phyloP scores from a whole-genome alignment of 176 grass and related monocot genomes.

The Zoysia japonica region DNA sequence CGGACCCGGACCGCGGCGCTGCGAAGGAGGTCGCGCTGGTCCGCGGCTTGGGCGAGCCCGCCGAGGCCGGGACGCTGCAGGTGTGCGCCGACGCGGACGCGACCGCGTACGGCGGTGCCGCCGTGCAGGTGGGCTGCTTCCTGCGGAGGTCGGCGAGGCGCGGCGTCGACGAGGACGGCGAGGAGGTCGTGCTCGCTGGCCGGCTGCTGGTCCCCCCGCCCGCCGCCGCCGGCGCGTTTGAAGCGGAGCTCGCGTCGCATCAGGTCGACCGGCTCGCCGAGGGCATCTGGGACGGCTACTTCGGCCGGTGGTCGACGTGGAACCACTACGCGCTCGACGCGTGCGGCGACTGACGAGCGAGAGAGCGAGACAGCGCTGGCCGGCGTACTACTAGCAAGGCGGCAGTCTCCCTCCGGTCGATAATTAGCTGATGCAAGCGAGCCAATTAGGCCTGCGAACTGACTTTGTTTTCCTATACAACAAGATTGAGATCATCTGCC shows the following conservation, averaged over 20 bases:
- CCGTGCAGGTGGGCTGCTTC: conserved; percentile 48
- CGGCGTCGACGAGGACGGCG: conserved; percentile 38
- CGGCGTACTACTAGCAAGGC: not conserved
- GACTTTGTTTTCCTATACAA: too few relatives aligned
- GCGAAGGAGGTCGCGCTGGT: conserved; percentile 48
- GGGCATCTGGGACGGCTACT: conserved; percentile 59
- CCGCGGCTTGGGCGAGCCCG: not conserved
- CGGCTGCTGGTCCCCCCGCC: conserved; percentile 3
- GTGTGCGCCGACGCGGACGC: conserved; percentile 56
- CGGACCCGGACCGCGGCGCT: conserved; percentile 15
- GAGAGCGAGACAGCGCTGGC: not conserved
- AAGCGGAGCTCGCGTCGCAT: conserved; percentile 45
- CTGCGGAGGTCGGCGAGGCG: conserved; percentile 21
- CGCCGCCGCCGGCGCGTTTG: conserved; percentile 5
- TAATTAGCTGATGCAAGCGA: too few relatives aligned
- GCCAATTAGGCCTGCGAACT: too few relatives aligned
- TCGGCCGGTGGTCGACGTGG: conserved; percentile 62
- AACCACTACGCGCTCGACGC: conserved; percentile 23
- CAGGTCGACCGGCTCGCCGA: conserved; percentile 49
- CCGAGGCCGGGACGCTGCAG: conserved; percentile 44
- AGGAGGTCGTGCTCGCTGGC: conserved; percentile 54
- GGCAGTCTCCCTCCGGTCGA: not conserved
- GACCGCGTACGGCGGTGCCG: conserved; percentile 27
- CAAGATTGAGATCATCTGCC: too few relatives aligned
- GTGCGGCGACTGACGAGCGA: not conserved